Evolutionary conservation across 148 eudicot species (phyloP), one percentile per base, ranked within the genome.

Genomic region (Diospyros lotus): DNA sequence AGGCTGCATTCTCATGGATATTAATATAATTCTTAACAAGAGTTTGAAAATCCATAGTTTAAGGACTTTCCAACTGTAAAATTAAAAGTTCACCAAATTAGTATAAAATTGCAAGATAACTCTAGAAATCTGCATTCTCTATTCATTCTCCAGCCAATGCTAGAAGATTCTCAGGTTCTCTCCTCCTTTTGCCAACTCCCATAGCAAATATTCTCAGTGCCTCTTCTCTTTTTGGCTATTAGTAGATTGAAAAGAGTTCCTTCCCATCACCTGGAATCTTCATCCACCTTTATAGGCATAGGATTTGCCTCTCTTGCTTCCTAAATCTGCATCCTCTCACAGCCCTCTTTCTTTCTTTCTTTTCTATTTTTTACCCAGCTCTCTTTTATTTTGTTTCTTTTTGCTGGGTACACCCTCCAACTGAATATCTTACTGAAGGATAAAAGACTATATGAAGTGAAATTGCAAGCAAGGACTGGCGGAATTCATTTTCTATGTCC

Each of bases 151-250:
- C 18, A 73, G 64, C 64, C 58, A 71, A 45, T 3, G 51, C 52
- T 44, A 72, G 61, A 40, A 77, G 79, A 68, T 55, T 51, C 64
- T 42, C 52, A 75, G 75, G 80, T 73, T 80, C 69, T 73, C 28
- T 28, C 28, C 73, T 72, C 82, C 83, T 81, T 81, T 82, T 85
- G 86, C 82, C 82, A 81, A 88, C 89, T 87, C 88, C 84, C 70
- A 84, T 81, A 84, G 78, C 80, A 90, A 82, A 85, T 80, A 83
- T 85, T 82, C 86, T 83, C 78, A 28, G 79, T 64, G 73, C 73
- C 73, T 63, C 71, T 74, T 51, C 50, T 55, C 73, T 74, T 81
- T 82, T 79, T 77, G 85, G 79, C 80, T 69, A 73, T 76, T 78
- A 81, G 69, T 66, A 54, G 65, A 71, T 52, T 63, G 13, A 74